A percentile compares a stretch with the other conserved stretches of the same genome.
These are phyloP conservation scores for Plasmodiophora brassicae DNA, from an alignment of 208 protist species.

Conservation along the genomic window DNA sequence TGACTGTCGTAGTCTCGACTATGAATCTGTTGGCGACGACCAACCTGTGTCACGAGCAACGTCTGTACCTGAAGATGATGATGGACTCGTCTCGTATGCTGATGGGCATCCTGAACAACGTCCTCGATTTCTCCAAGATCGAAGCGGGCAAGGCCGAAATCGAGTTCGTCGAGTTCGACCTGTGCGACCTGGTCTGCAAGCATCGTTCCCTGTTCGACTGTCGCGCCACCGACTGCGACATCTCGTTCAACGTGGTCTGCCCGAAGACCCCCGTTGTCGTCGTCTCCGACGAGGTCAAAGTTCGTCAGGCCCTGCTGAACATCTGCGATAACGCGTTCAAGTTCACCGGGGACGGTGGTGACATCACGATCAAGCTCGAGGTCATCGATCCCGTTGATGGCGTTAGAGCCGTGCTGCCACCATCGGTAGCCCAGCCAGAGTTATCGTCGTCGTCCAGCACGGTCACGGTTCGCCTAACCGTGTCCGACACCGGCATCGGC, in stretches of 20 bases:
- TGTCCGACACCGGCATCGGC: neutral
- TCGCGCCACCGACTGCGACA: no score
- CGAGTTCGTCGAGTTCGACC: neutral
- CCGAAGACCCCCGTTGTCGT: no score
- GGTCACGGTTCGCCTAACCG: neutral
- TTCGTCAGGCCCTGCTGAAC: no score
- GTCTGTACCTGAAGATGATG: neutral
- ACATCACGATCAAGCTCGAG: no score
- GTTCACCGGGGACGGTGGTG: neutral
- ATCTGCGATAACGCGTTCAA: neutral
- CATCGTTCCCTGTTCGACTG: no score
- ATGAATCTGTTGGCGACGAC: neutral
- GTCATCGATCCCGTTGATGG: no score
- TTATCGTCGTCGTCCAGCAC: neutral
- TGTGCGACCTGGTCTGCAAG: neutral
- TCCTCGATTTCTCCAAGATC: conserved; percentile 35
- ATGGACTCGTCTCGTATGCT: neutral
- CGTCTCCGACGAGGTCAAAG: no score
- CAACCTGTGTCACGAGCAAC: neutral
- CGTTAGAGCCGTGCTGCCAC: no score
- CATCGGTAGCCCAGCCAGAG: neutral
- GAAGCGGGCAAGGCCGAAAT: neutral
- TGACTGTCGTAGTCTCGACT: no score
- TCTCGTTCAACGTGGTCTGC: no score
- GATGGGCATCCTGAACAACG: conserved; percentile 27